These are phyloP conservation scores for Conticribra weissflogii DNA, from an alignment of 108 stramenopile species.

Conservation along the genomic window DNA sequence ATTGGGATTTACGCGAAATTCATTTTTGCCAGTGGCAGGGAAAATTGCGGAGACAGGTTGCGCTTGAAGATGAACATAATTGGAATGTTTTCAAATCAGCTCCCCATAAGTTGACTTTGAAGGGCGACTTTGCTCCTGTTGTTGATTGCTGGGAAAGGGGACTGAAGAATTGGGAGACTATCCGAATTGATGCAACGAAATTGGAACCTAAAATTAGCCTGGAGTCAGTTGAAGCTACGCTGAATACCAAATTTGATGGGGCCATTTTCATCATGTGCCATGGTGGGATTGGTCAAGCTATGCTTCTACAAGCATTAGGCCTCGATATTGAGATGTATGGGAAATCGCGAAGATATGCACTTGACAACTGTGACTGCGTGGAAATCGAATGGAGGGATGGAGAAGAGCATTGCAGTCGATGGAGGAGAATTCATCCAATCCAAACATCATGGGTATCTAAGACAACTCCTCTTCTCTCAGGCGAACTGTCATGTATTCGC, in stretches of 20 bases:
- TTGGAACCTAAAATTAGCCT: background rate
- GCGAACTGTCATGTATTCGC: too few relatives aligned
- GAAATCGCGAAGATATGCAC: slow-evolving; percentile 11
- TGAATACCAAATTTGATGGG: background rate
- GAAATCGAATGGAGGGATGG: slow-evolving; percentile 40
- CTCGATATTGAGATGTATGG: slow-evolving; percentile 23
- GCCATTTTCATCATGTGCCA: slow-evolving; percentile 42
- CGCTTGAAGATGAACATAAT: slow-evolving; percentile 18
- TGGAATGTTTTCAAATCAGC: slow-evolving; percentile 29
- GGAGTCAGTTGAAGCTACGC: background rate
- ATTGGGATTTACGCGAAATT: slow-evolving; percentile 37
- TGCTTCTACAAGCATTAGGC: slow-evolving; percentile 42
- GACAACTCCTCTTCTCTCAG: too few relatives aligned
- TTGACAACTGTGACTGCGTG: slow-evolving; percentile 44
- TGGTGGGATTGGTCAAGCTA: slow-evolving; percentile 46
- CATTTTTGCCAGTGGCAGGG: slow-evolving; percentile 47
- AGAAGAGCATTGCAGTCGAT: slow-evolving; percentile 16
- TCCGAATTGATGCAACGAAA: slow-evolving; percentile 22
- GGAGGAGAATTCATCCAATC: slow-evolving; percentile 30
- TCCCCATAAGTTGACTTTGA: slow-evolving; percentile 23
- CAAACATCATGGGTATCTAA: background rate
- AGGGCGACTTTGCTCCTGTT: slow-evolving; percentile 33
- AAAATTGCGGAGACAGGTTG: slow-evolving; percentile 21
- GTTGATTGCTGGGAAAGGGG: slow-evolving; percentile 43
- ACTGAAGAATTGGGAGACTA: slow-evolving; percentile 28